These are phyloP conservation scores for Phaeomoniella chlamydospora DNA, from an alignment of 2,329 filamentous ascomycete genomes.

Conservation along the genomic window DNA sequence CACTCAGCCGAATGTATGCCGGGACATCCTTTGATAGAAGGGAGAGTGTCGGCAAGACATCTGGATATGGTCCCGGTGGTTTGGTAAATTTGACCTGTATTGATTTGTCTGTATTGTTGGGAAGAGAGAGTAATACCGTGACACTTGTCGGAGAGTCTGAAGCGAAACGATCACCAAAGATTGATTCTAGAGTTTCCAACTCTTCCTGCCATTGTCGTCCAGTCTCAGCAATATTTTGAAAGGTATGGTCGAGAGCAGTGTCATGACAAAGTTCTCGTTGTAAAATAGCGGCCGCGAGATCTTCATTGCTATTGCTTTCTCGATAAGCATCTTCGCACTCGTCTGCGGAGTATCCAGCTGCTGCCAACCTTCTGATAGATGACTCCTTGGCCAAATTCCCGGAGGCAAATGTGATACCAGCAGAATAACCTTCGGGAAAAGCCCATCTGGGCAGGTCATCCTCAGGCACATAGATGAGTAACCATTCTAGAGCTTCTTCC, in stretches of 20 bases:
- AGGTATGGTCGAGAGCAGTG: conserved; percentile 7
- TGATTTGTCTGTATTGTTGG: conserved; percentile 24
- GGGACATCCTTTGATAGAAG: conserved; percentile 57
- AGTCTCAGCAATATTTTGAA: conserved; percentile 15
- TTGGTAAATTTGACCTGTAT: conserved; percentile 49
- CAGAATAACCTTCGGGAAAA: conserved; percentile 79
- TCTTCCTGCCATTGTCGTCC: conserved; percentile 69
- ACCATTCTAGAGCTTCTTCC: conserved; percentile 89
- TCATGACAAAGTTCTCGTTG: conserved; percentile 53
- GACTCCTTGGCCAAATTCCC: conserved; percentile 69
- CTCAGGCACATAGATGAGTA: conserved; percentile 91
- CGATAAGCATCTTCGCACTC: conserved; percentile 69
- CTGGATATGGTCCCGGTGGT: conserved; percentile 56
- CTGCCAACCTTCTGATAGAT: conserved; percentile 65
- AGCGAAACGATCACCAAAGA: conserved; percentile 62
- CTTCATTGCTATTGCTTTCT: conserved; percentile 56
- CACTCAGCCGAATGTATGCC: conserved; percentile 83
- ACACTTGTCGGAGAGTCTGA: conserved; percentile 14
- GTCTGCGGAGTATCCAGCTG: conserved; percentile 73
- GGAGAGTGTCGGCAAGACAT: conserved; percentile 51
- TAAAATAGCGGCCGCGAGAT: conserved; percentile 61
- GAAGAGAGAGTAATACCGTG: conserved; percentile 19
- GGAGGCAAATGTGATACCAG: conserved; percentile 74
- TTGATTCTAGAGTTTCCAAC: conserved; percentile 66
- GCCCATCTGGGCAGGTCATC: conserved; percentile 92